These are phyloP conservation scores for Neurospora sp. DNA, from an alignment of 495 filamentous ascomycete genomes.

Conservation along the genomic window DNA sequence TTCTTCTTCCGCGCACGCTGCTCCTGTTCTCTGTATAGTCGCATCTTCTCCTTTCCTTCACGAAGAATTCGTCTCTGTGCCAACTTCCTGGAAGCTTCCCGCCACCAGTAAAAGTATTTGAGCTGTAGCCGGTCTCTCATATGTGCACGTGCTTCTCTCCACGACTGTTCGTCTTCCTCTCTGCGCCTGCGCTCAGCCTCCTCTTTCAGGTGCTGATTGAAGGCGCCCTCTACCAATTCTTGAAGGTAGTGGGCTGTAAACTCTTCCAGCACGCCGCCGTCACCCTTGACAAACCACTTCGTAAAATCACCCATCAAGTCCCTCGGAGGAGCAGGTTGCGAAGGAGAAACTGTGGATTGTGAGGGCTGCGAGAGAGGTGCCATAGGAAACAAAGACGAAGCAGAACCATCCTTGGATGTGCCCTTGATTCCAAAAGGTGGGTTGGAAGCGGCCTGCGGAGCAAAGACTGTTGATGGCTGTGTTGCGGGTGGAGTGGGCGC, in stretches of 20 bases:
- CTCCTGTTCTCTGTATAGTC: conserved; percentile 17
- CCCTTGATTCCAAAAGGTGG: background rate
- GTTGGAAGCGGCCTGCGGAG: background rate
- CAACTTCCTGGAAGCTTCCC: conserved; percentile 23
- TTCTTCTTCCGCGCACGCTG: conserved; percentile 15
- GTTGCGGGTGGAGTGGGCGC: background rate
- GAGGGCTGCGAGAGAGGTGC: background rate
- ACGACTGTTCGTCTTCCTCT: conserved; percentile 32
- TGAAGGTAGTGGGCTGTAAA: conserved; percentile 27
- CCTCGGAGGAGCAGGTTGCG: conserved; percentile 1
- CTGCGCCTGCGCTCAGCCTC: conserved; percentile 24
- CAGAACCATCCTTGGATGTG: background rate
- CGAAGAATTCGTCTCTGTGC: conserved; percentile 24
- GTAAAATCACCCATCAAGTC: conserved; percentile 32
- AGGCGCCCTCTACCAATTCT: conserved; percentile 22
- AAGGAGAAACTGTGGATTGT: background rate
- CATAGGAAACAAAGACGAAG: background rate
- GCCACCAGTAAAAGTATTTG: conserved; percentile 42
- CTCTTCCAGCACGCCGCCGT: conserved; percentile 32
- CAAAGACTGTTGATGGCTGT: conserved; percentile 2
- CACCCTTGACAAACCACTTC: conserved; percentile 36
- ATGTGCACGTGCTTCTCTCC: conserved; percentile 28
- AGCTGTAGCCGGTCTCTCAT: conserved; percentile 29
- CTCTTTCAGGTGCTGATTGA: conserved; percentile 21
- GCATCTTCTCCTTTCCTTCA: conserved; percentile 22